These are phyloP conservation scores for Suillus paluster DNA, from an alignment of 768 basidiomycete genomes.

Conservation along the genomic window DNA sequence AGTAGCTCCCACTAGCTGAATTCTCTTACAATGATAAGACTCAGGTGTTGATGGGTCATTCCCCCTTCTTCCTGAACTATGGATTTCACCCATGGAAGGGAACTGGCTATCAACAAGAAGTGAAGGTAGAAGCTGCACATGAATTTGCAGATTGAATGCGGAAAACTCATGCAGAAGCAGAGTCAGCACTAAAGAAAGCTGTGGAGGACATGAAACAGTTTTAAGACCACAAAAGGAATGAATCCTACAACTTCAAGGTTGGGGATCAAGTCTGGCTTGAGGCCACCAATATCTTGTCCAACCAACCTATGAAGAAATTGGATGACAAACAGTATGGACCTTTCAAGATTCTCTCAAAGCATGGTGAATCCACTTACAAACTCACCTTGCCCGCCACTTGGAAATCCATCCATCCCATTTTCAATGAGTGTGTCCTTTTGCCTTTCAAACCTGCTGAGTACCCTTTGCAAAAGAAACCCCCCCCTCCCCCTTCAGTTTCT, in stretches of 20 bases:
- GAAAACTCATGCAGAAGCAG: neutral
- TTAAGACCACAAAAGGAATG: constrained; percentile 7
- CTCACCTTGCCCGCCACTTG: constrained; percentile 25
- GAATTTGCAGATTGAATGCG: constrained; percentile 23
- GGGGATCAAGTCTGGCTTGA: constrained; percentile 31
- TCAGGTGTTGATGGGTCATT: constrained; percentile 29
- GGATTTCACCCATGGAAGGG: constrained; percentile 26
- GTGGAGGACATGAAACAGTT: constrained; percentile 24
- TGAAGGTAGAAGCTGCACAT: constrained; percentile 12
- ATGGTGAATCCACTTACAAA: constrained; percentile 19
- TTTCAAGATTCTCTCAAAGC: constrained; percentile 24
- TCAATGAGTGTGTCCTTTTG: constrained; percentile 12
- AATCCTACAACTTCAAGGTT: constrained; percentile 9
- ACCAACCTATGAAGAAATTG: constrained; percentile 14
- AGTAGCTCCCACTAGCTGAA: constrained; percentile 35
- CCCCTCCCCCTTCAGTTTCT: too few relatives aligned
- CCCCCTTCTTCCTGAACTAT: constrained; percentile 34
- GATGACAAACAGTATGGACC: constrained; percentile 20
- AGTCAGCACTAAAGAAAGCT: constrained; percentile 18
- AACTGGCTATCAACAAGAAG: constrained; percentile 5
- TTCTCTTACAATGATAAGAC: constrained; percentile 39
- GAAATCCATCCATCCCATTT: constrained; percentile 19
- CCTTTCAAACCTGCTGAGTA: neutral
- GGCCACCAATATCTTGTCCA: constrained; percentile 17
- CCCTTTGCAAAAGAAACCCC: too few relatives aligned